Evolutionary conservation across 1,139 yeast species (phyloP), one percentile per base, ranked within the genome.

Genomic region (Pichia sp.): DNA sequence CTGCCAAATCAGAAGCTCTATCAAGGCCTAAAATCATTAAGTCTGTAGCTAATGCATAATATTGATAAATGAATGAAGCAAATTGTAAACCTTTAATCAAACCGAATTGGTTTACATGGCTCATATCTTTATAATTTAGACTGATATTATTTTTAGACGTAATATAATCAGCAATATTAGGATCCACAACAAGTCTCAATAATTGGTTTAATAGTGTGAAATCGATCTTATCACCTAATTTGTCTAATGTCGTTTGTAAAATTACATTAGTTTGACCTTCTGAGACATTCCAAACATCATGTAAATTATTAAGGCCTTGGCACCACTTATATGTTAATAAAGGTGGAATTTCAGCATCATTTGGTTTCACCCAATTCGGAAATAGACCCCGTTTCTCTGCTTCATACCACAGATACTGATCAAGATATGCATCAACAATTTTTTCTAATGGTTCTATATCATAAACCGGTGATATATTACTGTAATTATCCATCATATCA

Each of bases 321-420:
- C 90, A 81, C 96, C 97, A 92, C 60, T 90, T 92, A 65, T 92
- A 90, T 0, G 86, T 95, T 50, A 90, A 68, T 35, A 90, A 65
- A 0, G 97, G 98, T 0, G 97, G 95, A 25, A 92, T 85, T 60
- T 94, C 98, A 29, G 87, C 79, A 58, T 92, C 98, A 54, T 87
- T 81, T 5, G 99, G 98, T 60, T 94, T 92, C 39, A 92, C 73
- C 98, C 98, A 94, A 59, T 83, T 83, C 3, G 99, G 99, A 65
- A 94, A 94, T 34, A 94, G 67, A 22, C 82, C 80, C 47, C 97
- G 68, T 57, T 85, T 82, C 43, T 87, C 96, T 5, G 95, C 92
- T 63, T 92, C 97, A 62, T 85, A 92, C 97, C 97, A 92, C 43
- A 94, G 68, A 57, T 90, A 94, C 58, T 92, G 98, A 60, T 92